Base-by-base conservation (phyloP, 1,284 basidiomycete genomes). In the Marasmius oreades region DNA sequence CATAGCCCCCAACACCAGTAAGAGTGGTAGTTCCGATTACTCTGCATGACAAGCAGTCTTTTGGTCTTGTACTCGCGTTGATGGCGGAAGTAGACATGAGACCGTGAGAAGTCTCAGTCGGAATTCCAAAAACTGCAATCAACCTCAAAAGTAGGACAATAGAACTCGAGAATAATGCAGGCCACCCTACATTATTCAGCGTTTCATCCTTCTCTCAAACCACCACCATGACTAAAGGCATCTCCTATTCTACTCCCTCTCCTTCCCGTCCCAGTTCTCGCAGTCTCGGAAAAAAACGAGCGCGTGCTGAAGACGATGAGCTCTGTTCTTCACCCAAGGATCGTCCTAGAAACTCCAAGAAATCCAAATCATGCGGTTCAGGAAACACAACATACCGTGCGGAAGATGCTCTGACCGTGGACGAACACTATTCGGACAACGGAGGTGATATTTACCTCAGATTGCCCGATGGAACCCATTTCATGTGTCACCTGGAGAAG, bases 41-140 rank as follows among this genome's bases (percentile, higher is more conserved):
- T 58, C 75, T 73, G 66, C 83, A 81, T 18, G 77, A 74, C 37
- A 81, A 56, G 59, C 81, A 81, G 53, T 82, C 82, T 68, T 68
- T 51, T 34, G 52, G 33, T 37, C 46, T 56, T 43, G 28, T 31
- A 10, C 28, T 31, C 28, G 31, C 18, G 28, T 55, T 48, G 53
- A 57, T 60, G 28, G 16, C n/a, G 39, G 37, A 28, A 24, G 23
- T 36, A 22, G 39, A 23, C 2, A 23, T 5, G n/a, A 18, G 39
- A 42, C 39, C 20, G 39, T 20, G 20, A 16, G 39, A 16, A 6
- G 16, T 7, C 11, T 42, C 16, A n/a, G n/a, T n/a, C n/a, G n/a
- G n/a, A n/a, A n/a, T n/a, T n/a, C n/a, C n/a, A n/a, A n/a, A n/a
- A n/a, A n/a, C n/a, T n/a, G n/a, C n/a, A n/a, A 42, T 18, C 16